Percentiles rank a stretch among this genome's conserved stretches.
phyloP scores from a whole-genome alignment of 352 stramenopile genomes.

The Aphanomyces stellatus region DNA sequence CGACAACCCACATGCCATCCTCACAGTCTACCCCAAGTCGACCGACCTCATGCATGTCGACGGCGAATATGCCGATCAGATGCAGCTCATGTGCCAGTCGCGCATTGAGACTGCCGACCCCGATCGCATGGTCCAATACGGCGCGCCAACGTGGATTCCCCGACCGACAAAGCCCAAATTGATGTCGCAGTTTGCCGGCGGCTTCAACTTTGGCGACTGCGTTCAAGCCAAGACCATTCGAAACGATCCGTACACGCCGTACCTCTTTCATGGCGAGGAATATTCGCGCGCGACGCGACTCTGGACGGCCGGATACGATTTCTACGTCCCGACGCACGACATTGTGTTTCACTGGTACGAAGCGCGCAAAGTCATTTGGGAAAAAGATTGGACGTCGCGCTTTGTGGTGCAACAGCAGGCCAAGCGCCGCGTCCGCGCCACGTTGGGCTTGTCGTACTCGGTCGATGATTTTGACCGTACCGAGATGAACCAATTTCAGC shows the following conservation, averaged over 20 bases:
- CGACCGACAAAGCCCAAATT: conserved; percentile 59
- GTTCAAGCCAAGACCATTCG: conserved; percentile 58
- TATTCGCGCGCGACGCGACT: conserved; percentile 69
- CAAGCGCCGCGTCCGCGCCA: conserved; percentile 65
- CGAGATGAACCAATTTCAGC: conserved; percentile 52
- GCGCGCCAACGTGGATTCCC: conserved; percentile 49
- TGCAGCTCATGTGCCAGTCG: conserved; percentile 71
- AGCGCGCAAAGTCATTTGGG: conserved; percentile 71
- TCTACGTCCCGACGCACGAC: conserved; percentile 65
- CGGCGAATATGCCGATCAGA: conserved; percentile 33
- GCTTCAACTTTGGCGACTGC: conserved; percentile 78
- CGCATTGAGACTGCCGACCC: conserved; percentile 59
- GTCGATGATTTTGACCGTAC: conserved; percentile 65
- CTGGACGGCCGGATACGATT: conserved; percentile 74
- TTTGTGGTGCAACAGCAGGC: conserved; percentile 58
- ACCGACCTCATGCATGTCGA: conserved; percentile 45
- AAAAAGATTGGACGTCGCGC: conserved; percentile 61
- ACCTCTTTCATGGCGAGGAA: conserved; percentile 74
- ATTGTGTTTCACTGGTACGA: conserved; percentile 79
- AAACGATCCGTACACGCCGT: conserved; percentile 71
- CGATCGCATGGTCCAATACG: conserved; percentile 75
- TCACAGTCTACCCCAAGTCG: conserved; percentile 75
- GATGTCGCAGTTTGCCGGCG: conserved; percentile 68
- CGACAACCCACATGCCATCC: conserved; percentile 64
- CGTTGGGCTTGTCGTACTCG: conserved; percentile 45